Conservation (phyloP, 176 grass and related monocot species). For the Guadua angustifolia region DNA sequence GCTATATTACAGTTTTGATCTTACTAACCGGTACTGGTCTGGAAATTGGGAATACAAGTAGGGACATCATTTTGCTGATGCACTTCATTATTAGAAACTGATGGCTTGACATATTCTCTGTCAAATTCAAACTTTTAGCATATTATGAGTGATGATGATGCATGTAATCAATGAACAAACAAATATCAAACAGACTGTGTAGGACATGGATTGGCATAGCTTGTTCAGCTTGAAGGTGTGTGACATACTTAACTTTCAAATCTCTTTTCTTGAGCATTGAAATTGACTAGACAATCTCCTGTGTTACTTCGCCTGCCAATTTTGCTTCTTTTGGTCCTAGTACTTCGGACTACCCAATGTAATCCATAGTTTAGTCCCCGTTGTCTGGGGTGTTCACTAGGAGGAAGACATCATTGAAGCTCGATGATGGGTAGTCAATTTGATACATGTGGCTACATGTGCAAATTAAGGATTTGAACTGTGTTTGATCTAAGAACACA, state of each 20-base stretch:
- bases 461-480: background rate
- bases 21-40: background rate
- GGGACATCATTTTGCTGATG: slow-evolving; percentile 7
- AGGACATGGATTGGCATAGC: background rate
- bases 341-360: background rate
- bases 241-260: background rate
- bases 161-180: background rate
- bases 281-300: background rate
- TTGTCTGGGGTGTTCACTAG: background rate
- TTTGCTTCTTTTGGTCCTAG: background rate
- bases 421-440: background rate
- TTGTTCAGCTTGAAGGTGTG: background rate
- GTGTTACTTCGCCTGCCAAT: background rate
- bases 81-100: background rate
- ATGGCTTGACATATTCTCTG: background rate
- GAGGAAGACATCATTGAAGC: background rate
- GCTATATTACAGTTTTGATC: background rate
- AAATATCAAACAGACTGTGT: background rate
- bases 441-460: background rate
- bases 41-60: background rate
- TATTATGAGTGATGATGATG: background rate
- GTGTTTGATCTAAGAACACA: background rate
- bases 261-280: background rate
- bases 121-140: background rate
- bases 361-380: background rate